Evolutionary conservation across 2,329 filamentous ascomycete genomes (phyloP), one percentile per base, ranked within the genome.

Genomic region (Fonsecaea multimorphosa): DNA sequence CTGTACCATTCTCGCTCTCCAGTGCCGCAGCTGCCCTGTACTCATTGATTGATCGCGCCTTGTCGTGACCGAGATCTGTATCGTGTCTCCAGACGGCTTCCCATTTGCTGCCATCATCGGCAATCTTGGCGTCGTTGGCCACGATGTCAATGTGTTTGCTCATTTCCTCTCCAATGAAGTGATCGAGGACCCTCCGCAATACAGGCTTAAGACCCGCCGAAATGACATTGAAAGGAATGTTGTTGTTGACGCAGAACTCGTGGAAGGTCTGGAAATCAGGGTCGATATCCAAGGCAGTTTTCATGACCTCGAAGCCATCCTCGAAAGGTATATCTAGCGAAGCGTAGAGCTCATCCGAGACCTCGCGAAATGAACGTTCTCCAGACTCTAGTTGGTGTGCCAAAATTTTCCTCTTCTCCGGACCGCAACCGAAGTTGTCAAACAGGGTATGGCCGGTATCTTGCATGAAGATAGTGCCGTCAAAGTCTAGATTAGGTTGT

Each of bases 281-380:
- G 72, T 91, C 88, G 62, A 90, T 87, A 34, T 88, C 83, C 31
- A 90, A 81, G 0, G 80, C 80, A 55, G 85, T 78, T 72, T 87
- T 82, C 84, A 90, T 88, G 32, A 89, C 80, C 61, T 85, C 80
- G 77, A 90, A 90, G 14, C 87, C 88, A 68, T 89, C 85, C 27
- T 89, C 87, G 72, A 90, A 90, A 1, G 87, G 87, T 0, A 90
- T 83, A 67, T 86, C 82, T 8, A 91, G 78, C 0, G 87, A 89
- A 7, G 84, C 85, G 86, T 88, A 90, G 85, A 90, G 89, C 75
- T 90, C 88, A 70, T 90, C 87, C 0, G 87, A 89, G n/a, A 88
- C 87, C 3, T 90, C 88, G 58, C 87, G 82, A 80, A 90, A 90
- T 0, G 86, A 87, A 14, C 87, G 84, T 74, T 88, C 85, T 73